Evolutionary conservation across 1,284 basidiomycete species (phyloP), one percentile per base, ranked within the genome.

Genomic region (Rhizoctonia solani): DNA sequence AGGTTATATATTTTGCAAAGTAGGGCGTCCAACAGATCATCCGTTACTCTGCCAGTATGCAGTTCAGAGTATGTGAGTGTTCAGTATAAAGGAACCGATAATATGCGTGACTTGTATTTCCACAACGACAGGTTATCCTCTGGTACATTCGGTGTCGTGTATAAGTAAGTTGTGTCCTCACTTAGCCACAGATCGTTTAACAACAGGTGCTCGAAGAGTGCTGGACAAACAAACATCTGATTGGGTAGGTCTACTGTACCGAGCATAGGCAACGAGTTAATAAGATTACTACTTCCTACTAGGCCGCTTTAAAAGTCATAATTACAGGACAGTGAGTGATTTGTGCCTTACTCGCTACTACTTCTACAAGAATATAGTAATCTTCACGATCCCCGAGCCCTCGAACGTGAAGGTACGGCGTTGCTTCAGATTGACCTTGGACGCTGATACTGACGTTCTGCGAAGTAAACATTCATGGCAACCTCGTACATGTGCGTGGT

Each of bases 221-320:
- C 30, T 66, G 30, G 63, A 66, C 29, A 66, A 66, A 34, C 52
- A 66, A 47, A 37, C 52, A 16, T 66, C 63, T 13, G 30, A 29
- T 32, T 66, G 63, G 63, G 63, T 66, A 46, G 39, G 32, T 21
- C 19, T 25, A 5, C 11, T 11, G 46, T 16, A 39, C n/a, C 29
- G 21, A 30, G 11, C 19, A n/a, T n/a, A n/a, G 21, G 21, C 8
- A 16, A 6, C 29, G n/a, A 34, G n/a, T 44, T 9, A 44, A n/a
- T 13, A 16, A 8, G 11, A 1, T 27, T 66, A 19, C 47, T 30
- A 1, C 8, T 5, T 16, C 16, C 23, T 23, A 54, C 30, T 47
- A 66, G 63, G 63, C 52, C 5, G 63, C 63, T n/a, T 19, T 66
- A 29, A 66, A 66, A 27, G 63, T 66, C 39, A 66, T 66, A n/a